phyloP scores from a whole-genome alignment of 306 rosid genomes.

The Sicyos edulis region DNA sequence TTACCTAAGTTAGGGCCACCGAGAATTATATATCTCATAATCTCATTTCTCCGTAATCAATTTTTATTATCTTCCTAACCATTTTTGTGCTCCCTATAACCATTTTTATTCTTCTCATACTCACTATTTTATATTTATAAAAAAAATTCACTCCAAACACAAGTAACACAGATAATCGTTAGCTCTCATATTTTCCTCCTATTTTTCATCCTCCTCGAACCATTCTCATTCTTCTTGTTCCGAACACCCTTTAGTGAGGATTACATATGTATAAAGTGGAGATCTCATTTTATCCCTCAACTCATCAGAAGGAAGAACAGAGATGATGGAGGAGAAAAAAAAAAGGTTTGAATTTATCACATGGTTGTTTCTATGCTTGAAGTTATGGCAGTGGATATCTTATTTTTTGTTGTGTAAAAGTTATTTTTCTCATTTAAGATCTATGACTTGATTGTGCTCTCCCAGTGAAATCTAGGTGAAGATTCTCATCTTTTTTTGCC shows the following conservation, averaged over 20 bases:
- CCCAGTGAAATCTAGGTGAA: constrained; percentile 10
- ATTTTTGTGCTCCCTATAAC: too few relatives aligned
- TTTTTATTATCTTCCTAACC: too few relatives aligned
- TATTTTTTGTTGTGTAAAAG: constrained; percentile 3
- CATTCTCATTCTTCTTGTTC: too few relatives aligned
- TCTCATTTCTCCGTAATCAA: too few relatives aligned
- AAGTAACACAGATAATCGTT: too few relatives aligned
- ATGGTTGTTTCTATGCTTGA: constrained; percentile 3
- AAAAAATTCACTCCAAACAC: too few relatives aligned
- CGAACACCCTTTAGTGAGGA: constrained; percentile 17
- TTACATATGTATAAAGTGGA: constrained; percentile 28
- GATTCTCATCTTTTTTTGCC: background rate
- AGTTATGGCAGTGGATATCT: constrained; percentile 11
- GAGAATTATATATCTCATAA: too few relatives aligned
- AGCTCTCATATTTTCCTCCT: too few relatives aligned
- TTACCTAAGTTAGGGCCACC: too few relatives aligned
- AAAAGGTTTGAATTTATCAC: background rate
- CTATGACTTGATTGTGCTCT: constrained; percentile 10
- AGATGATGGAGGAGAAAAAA: background rate
- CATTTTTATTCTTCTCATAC: too few relatives aligned
- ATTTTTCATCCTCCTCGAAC: too few relatives aligned
- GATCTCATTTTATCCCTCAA: background rate
- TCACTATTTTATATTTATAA: too few relatives aligned
- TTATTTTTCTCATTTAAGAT: constrained; percentile 11
- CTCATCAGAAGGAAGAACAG: background rate